Conservation (phyloP, 306 rosid species). For the Castanea crenata region DNA sequence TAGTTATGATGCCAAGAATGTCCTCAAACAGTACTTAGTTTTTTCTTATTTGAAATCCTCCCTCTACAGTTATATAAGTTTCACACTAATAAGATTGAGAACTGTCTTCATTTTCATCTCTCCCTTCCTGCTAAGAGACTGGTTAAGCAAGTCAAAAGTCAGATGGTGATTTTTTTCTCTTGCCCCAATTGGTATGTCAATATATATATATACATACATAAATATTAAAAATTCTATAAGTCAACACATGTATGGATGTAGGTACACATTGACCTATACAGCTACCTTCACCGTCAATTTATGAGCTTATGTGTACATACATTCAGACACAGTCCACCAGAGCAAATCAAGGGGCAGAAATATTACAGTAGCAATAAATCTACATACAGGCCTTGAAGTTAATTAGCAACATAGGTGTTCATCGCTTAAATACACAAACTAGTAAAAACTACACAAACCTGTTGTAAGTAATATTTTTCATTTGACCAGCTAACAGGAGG, state of each 20-base stretch:
- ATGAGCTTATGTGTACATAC: background rate
- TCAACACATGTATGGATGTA: background rate
- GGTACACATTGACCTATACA: background rate
- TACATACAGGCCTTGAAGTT: background rate
- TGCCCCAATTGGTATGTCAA: background rate
- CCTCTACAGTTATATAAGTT: background rate
- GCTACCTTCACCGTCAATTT: background rate
- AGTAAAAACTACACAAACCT: conserved; percentile 50
- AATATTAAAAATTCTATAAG: background rate
- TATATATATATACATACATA: background rate
- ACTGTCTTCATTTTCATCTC: background rate
- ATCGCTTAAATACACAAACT: background rate
- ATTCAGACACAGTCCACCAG: background rate
- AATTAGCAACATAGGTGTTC: background rate
- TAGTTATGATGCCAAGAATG: background rate
- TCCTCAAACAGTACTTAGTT: background rate
- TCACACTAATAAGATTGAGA: background rate
- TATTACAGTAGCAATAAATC: background rate
- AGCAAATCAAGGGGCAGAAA: background rate
- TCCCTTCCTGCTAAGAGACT: background rate
- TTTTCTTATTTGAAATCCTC: background rate
- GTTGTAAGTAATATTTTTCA: conserved; percentile 79
- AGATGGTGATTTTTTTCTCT: background rate
- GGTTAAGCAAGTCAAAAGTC: background rate
- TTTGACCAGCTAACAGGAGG: conserved; percentile 99